These are phyloP conservation scores for Zoysia japonica DNA, from an alignment of 176 grass and related monocot genomes.

Conservation along the genomic window DNA sequence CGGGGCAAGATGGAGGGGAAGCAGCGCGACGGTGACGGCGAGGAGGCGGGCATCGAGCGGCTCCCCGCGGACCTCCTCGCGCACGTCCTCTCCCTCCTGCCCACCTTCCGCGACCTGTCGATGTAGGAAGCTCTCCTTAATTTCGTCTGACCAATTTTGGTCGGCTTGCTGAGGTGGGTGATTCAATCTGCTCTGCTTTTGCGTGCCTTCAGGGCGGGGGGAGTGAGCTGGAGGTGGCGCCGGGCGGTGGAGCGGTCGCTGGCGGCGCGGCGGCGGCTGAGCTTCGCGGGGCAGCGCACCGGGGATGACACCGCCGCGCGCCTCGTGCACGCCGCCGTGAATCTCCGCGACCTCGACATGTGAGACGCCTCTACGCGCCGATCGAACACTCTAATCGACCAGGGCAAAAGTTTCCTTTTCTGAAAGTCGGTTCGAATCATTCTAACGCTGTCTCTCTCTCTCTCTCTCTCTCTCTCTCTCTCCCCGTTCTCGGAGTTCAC, in stretches of 20 bases:
- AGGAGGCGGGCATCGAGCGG: conserved; percentile 68
- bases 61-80: conserved; percentile 78
- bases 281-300: conserved; percentile 77
- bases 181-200: not conserved
- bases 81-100: conserved; percentile 67
- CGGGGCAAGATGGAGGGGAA: not conserved
- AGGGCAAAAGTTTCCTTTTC: not conserved
- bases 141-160: not conserved
- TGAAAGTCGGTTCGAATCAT: not conserved
- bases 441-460: conserved; percentile 12
- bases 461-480: not conserved
- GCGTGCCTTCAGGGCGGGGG: conserved; percentile 52
- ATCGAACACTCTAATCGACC: not conserved
- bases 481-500: conserved; percentile 63
- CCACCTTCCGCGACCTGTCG: conserved; percentile 80
- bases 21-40: conserved; percentile 1
- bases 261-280: conserved; percentile 64
- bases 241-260: conserved; percentile 67
- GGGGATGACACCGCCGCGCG: conserved; percentile 75
- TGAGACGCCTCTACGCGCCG: conserved; percentile 14
- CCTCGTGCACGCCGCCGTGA: conserved; percentile 66
- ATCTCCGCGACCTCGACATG: conserved; percentile 90
- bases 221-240: conserved; percentile 80
- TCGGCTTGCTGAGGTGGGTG: no score
- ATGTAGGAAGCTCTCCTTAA: conserved; percentile 32